Evolutionary conservation across 177 flowering plant species (phyloP), one percentile per base, ranked within the genome.

Genomic region (Vitis hybrid): DNA sequence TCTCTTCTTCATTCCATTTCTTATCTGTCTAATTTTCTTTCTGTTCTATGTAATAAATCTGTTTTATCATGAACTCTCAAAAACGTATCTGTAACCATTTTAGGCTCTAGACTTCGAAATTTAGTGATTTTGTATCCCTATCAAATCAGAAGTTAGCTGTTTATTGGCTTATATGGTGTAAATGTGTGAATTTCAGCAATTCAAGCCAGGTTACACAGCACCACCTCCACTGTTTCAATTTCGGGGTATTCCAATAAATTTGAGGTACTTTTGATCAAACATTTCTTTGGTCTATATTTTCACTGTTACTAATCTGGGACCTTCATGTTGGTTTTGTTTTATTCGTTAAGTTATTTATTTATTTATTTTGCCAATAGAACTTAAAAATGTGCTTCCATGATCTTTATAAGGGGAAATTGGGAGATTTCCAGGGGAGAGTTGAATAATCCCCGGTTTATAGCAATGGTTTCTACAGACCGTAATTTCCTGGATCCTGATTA

Each of bases 191-290:
- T 73, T 83, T 66, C 85, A 89, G 93, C 82, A 71, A 77, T 89
- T 87, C 73, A 77, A 77, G 77, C 91, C 87, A 15, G 89, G 83
- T 15, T 89, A 89, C 30, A 81, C 86, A 15, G 88, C 91, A 63
- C 89, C 91, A 30, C 85, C 91, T 20, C 93, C 88, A 12, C 67
- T 89, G 50, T 80, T 89, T 56, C 82, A 79, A 48, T 62, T 85
- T 53, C 84, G 88, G 12, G 81, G 82, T 9, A 69, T 87, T 66
- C 87, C 87, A 18, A 67, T 83, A 81, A 83, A 79, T 77, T 83
- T 89, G 76, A 85, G 93, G 93, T 89, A 74, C 14, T 21, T 24
- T 54, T 46, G 51, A 1, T 62, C 12, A 46, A 59, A 9, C 9
- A 6, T 4, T 14, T 13, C 24, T 35, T 13, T 41, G 21, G 56